These are phyloP conservation scores for Cyphellophora attinorum DNA, from an alignment of 2,329 filamentous ascomycete species.

Conservation along the genomic window DNA sequence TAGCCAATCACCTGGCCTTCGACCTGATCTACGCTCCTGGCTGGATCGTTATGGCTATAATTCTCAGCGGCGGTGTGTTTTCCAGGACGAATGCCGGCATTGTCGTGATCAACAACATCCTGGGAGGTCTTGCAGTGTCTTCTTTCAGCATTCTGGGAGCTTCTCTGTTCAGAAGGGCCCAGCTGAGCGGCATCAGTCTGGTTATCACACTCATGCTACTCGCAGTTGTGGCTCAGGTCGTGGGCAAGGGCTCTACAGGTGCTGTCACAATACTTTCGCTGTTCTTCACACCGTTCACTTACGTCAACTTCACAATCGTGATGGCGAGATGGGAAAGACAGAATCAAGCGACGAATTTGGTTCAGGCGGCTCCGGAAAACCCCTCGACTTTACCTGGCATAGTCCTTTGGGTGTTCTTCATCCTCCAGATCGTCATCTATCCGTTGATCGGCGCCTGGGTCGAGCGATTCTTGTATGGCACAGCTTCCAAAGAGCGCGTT, in stretches of 20 bases:
- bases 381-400: conserved; percentile 64
- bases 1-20: conserved; percentile 73
- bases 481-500: conserved; percentile 52
- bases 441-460: conserved; percentile 65
- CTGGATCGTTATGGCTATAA: conserved; percentile 67
- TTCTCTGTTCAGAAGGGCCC: conserved; percentile 75
- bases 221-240: conserved; percentile 71
- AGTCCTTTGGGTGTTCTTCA: conserved; percentile 65
- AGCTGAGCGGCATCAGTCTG: conserved; percentile 74
- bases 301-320: conserved; percentile 67
- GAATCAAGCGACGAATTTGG: conserved; percentile 50
- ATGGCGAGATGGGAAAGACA: conserved; percentile 67
- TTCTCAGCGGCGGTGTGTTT: conserved; percentile 57
- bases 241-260: conserved; percentile 52
- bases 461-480: conserved; percentile 68
- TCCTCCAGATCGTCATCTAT: conserved; percentile 69
- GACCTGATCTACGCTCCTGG: conserved; percentile 69
- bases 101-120: conserved; percentile 63
- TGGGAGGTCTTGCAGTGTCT: conserved; percentile 66
- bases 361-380: conserved; percentile 51
- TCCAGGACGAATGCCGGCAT: conserved; percentile 53
- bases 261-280: conserved; percentile 62
- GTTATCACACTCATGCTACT: conserved; percentile 65
- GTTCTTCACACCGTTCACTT: conserved; percentile 80
- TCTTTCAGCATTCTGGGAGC: conserved; percentile 75